Conservation (phyloP, 2,329 filamentous ascomycete species). For the Aspergillus quadrilineatus region DNA sequence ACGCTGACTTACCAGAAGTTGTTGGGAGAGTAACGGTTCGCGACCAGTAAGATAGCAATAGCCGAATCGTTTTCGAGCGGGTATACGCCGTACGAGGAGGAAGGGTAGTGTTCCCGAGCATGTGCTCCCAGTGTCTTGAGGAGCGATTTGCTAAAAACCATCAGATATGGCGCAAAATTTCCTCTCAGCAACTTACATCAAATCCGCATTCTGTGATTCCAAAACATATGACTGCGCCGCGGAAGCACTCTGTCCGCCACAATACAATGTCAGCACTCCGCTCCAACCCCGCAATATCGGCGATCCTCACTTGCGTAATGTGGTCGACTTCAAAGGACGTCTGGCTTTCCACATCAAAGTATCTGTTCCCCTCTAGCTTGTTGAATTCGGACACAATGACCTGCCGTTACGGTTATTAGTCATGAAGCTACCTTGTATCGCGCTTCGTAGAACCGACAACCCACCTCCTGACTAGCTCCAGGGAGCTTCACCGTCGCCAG, state of each 20-base stretch:
- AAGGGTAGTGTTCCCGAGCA: constrained; percentile 84
- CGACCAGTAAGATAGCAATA: constrained; percentile 79
- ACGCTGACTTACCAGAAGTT: constrained; percentile 77
- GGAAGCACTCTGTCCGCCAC: constrained; percentile 67
- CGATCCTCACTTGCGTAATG: constrained; percentile 61
- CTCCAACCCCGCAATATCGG: neutral
- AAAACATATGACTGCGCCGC: constrained; percentile 74
- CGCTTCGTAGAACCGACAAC: constrained; percentile 16
- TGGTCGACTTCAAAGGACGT: constrained; percentile 91
- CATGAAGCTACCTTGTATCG: neutral
- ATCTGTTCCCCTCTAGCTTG: constrained; percentile 73
- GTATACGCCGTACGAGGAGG: constrained; percentile 77
- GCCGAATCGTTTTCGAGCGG: constrained; percentile 73
- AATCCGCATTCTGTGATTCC: constrained; percentile 72
- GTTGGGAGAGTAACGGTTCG: constrained; percentile 95
- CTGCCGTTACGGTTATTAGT: constrained; percentile 38
- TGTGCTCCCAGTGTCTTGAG: constrained; percentile 74
- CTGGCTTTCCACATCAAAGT: constrained; percentile 85
- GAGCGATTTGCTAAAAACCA: constrained; percentile 68
- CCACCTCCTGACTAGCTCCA: constrained; percentile 74
- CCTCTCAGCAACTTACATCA: constrained; percentile 63
- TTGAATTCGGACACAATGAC: constrained; percentile 84
- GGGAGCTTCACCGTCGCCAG: constrained; percentile 86
- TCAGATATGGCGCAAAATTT: neutral
- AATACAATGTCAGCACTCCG: constrained; percentile 18